Percentiles rank a stretch among this genome's conserved stretches.
Conservation (phyloP, 768 basidiomycete genomes). For the Lactarius akahatsu region DNA sequence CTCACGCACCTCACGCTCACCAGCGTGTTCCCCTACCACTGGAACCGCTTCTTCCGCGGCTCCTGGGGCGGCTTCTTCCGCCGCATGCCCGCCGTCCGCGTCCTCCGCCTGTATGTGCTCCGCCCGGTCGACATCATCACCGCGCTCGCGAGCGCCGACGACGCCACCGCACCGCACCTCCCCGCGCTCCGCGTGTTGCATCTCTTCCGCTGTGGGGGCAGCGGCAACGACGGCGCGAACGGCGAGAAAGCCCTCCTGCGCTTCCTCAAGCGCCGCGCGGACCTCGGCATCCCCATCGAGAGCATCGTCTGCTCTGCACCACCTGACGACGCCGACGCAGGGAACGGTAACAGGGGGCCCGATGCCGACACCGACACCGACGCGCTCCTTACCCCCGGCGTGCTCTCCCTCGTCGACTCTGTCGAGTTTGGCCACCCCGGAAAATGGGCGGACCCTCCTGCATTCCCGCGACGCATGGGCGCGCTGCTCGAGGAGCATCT, state of each 20-base stretch:
- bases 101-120: constrained; percentile 10
- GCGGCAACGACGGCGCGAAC: background rate
- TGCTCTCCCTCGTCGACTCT: constrained; percentile 6
- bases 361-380: background rate
- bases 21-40: constrained; percentile 9
- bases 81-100: background rate
- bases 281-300: constrained; percentile 12
- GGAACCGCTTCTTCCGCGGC: constrained; percentile 19
- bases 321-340: background rate
- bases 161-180: background rate
- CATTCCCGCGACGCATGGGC: constrained; percentile 18
- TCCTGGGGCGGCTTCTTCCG: constrained; percentile 16
- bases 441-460: background rate
- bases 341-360: background rate
- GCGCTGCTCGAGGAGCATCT: constrained; percentile 23
- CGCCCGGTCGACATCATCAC: constrained; percentile 2
- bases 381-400: background rate
- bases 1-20: constrained; percentile 22
- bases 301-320: constrained; percentile 14
- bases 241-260: background rate
- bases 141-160: background rate
- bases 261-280: constrained; percentile 12
- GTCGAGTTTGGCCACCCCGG: constrained; percentile 2
- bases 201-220: background rate
- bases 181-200: constrained; percentile 7